Conservation (phyloP, 345 rosid genomes). For the Sonneratia alba region DNA sequence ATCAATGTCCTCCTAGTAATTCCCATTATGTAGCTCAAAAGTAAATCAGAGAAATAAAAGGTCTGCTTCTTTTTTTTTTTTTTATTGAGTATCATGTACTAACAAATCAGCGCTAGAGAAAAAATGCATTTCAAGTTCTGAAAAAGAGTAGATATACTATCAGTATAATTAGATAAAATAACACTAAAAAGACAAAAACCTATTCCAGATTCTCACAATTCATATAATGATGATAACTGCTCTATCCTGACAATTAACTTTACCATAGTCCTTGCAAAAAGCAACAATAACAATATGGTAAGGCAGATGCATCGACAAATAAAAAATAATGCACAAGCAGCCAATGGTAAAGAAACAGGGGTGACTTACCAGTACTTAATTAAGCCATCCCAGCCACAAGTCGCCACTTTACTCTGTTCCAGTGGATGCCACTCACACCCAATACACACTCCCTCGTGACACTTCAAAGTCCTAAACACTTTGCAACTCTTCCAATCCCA, state of each 20-base stretch:
- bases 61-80: neutral
- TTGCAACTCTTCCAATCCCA: constrained; percentile 99
- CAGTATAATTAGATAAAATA: neutral
- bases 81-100: neutral
- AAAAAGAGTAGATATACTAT: neutral
- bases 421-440: constrained; percentile 95
- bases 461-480: constrained; percentile 80
- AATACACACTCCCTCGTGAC: constrained; percentile 89
- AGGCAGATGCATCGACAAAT: neutral
- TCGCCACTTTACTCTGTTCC: constrained; percentile 96
- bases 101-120: neutral
- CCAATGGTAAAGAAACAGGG: constrained; percentile 4
- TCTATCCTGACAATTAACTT: neutral
- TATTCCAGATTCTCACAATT: neutral
- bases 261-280: neutral
- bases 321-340: neutral
- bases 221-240: neutral
- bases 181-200: neutral
- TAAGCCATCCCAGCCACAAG: constrained; percentile 99
- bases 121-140: neutral
- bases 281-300: neutral
- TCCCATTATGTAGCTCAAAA: neutral
- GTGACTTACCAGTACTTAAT: constrained; percentile 85
- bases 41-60: neutral
- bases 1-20: neutral